phyloP scores from a whole-genome alignment of 345 rosid genomes.

The Pelargonium nanum region DNA sequence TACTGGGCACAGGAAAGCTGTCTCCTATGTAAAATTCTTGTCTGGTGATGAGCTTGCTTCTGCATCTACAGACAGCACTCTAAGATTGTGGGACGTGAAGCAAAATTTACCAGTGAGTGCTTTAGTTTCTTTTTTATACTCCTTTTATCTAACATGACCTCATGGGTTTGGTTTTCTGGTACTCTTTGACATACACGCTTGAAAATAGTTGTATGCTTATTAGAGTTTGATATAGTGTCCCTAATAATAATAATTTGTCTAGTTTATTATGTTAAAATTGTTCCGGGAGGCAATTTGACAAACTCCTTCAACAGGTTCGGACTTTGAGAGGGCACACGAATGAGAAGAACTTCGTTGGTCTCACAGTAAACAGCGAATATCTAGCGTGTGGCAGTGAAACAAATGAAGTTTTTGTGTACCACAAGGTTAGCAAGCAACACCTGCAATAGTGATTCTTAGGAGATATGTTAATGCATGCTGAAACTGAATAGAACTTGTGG shows the following conservation, averaged over 20 bases:
- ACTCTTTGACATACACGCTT: neutral
- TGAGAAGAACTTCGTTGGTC: constrained; percentile 95
- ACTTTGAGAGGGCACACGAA: constrained; percentile 84
- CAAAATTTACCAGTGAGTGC: constrained; percentile 67
- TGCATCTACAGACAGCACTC: constrained; percentile 94
- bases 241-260: too few species aligned
- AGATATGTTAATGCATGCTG: neutral
- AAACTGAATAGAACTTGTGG: neutral
- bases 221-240: too few species aligned
- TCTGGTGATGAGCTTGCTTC: constrained; percentile 92
- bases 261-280: too few species aligned
- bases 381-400: constrained; percentile 96
- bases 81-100: constrained; percentile 92
- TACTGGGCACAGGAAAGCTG: constrained; percentile 85
- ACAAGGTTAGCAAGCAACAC: constrained; percentile 54
- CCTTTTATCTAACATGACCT: neutral
- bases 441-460: neutral
- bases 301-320: constrained; percentile 44
- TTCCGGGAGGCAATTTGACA: too few species aligned
- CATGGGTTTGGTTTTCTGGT: neutral
- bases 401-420: constrained; percentile 91
- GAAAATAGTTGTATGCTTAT: neutral
- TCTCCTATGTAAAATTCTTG: constrained; percentile 91
- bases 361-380: constrained; percentile 70
- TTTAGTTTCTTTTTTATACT: neutral